Evolutionary conservation across 1,284 basidiomycete genomes (phyloP).

Genomic region (Coniferiporia sulphurascens): DNA sequence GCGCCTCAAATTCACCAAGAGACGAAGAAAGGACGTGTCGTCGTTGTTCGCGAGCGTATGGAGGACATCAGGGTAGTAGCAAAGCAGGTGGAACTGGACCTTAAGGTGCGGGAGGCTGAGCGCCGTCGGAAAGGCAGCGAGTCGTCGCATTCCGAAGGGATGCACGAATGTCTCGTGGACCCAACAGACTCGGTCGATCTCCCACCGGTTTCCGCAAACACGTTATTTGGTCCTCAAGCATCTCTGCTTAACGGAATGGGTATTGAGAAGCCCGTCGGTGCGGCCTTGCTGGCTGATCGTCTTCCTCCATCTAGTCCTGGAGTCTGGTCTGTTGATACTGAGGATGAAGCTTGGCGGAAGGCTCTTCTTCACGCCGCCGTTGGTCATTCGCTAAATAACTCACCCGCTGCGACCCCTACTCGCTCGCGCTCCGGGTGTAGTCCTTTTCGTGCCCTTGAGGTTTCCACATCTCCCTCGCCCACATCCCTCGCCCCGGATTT

Average conservation of each 20-base stretch:
- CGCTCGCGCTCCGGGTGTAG: conserved; percentile 9
- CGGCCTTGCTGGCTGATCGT: conserved; percentile 63
- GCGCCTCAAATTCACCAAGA: conserved; percentile 28
- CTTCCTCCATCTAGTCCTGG: conserved; percentile 63
- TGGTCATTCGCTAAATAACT: conserved; percentile 61
- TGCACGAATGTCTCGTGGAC: conserved; percentile 51
- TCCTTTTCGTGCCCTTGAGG: conserved; percentile 2
- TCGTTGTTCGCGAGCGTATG: conserved; percentile 77
- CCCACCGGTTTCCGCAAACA: conserved; percentile 56
- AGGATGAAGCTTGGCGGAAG: conserved; percentile 65
- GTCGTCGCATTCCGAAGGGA: conserved; percentile 21
- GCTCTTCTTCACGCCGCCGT: conserved; percentile 68
- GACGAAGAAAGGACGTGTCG: conserved; percentile 44
- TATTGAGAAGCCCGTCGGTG: conserved; percentile 65
- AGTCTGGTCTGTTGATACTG: conserved; percentile 46
- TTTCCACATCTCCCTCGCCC: conserved; percentile 12
- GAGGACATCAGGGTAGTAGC: conserved; percentile 61
- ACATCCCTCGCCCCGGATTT: conserved; percentile 17
- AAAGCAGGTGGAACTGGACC: conserved; percentile 65
- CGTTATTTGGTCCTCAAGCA: conserved; percentile 69
- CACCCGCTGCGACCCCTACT: conserved; percentile 26
- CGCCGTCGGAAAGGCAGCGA: conserved; percentile 19
- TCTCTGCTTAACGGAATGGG: conserved; percentile 64
- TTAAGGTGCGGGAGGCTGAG: conserved; percentile 43
- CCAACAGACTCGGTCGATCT: conserved; percentile 77